Conservation (phyloP, 805 yeast species). For the Wickerhamiella allomyrinae region DNA sequence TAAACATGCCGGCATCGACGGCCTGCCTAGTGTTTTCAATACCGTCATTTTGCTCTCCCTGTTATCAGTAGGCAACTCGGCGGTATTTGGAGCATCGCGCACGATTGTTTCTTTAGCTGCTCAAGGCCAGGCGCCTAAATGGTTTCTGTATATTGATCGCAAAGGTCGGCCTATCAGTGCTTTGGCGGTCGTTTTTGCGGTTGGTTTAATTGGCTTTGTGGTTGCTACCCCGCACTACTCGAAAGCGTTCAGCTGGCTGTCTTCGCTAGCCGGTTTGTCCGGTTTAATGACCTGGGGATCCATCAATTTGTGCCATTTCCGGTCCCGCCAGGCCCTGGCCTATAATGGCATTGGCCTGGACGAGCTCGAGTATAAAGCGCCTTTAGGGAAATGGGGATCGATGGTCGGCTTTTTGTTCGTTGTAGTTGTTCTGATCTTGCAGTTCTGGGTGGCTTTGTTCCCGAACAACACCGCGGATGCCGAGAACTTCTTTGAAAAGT, state of each 20-base stretch:
- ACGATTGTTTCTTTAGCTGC: conserved; percentile 51
- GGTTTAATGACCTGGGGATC: conserved; percentile 70
- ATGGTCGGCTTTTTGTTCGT: conserved; percentile 45
- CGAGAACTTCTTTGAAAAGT: conserved; percentile 36
- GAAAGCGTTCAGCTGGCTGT: conserved; percentile 53
- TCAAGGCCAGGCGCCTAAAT: conserved; percentile 45
- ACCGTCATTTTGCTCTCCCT: conserved; percentile 54
- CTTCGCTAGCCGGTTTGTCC: conserved; percentile 60
- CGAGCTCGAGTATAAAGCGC: conserved; percentile 55
- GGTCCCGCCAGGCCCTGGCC: conserved; percentile 48
- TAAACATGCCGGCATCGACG: conserved; percentile 44
- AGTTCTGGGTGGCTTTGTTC: conserved; percentile 70
- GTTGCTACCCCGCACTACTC: conserved; percentile 41
- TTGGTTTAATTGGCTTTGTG: conserved; percentile 46
- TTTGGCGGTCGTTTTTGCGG: conserved; percentile 31
- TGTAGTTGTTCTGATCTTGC: conserved; percentile 49
- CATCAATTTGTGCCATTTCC: conserved; percentile 49
- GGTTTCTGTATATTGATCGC: conserved; percentile 51
- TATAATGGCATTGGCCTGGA: conserved; percentile 55
- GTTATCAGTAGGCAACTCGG: conserved; percentile 57
- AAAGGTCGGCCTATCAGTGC: conserved; percentile 68
- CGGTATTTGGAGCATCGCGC: conserved; percentile 55
- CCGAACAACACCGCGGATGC: conserved; percentile 37
- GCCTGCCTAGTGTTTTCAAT: conserved; percentile 56
- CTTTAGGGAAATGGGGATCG: conserved; percentile 58